phyloP scores from a whole-genome alignment of 164 flowering plant species.

The Piper betle region DNA sequence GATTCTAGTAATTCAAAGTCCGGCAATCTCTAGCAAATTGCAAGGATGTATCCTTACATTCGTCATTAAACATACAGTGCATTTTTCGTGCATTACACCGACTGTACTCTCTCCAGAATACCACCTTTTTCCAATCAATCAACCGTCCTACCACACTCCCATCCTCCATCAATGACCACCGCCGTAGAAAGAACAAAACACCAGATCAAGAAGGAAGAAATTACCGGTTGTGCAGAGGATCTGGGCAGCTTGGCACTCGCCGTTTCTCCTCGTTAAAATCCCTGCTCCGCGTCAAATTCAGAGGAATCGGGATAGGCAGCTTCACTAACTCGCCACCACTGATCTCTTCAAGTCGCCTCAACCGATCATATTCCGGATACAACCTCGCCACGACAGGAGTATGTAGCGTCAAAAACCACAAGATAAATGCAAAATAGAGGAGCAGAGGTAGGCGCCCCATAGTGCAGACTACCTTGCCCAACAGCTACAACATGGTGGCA shows the following conservation, averaged over 20 bases:
- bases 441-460: conserved; percentile 3
- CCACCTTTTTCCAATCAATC: conserved; percentile 2
- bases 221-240: no score
- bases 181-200: background rate
- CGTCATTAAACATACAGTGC: background rate
- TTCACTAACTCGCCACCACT: background rate
- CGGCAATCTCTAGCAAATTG: background rate
- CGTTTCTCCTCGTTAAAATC: no score
- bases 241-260: no score
- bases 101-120: background rate
- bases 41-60: conserved; percentile 2
- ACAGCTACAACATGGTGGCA: background rate
- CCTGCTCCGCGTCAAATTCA: conserved; percentile 2
- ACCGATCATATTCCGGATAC: background rate
- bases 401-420: background rate
- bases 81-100: background rate
- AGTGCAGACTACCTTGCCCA: background rate
- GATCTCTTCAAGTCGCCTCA: background rate
- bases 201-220: background rate
- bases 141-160: background rate
- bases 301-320: background rate
- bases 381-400: conserved; percentile 2
- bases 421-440: background rate
- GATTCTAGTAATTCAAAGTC: conserved; percentile 12
- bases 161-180: background rate